Evolutionary conservation across 805 yeast species (phyloP), one percentile per base, ranked within the genome.

Genomic region (Isabelozyma rhagii): DNA sequence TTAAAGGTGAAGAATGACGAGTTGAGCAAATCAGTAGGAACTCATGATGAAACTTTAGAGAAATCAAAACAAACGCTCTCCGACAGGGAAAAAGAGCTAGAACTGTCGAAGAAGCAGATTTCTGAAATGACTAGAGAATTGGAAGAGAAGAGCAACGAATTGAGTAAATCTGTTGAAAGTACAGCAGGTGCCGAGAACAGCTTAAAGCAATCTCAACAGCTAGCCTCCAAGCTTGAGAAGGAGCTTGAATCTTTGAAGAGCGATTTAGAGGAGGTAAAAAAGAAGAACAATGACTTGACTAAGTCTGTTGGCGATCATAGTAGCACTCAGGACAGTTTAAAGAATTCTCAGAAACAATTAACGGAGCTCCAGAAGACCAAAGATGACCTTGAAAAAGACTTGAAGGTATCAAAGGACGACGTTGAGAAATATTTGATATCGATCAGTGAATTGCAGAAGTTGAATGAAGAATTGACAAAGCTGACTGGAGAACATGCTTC

Each of bases 1-100:
- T 54, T 58, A 0, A 61, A 31, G 4, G 36, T 4, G 1, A 31
- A 31, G 36, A 31, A 31, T 13, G n/a, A 13, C 5, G 36, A 31
- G n/a, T 31, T 31, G 36, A 31, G n/a, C 10, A 31, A 31, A 31
- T 31, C n/a, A 13, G 36, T 8, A 10, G 36, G 36, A 31, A 13
- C 10, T 4, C 36, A 31, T 31, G 36, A 9, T 31, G 36, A 10
- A 5, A 8, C 7, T 13, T 2, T 10, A 31, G 10, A 31, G 10
- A 13, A 13, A 31, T 31, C n/a, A 13, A 8, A 31, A 31, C 36
- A 31, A 21, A 21, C 2, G 25, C 25, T 21, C 2, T 21, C 25
- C 2, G 25, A 21, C 6, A 21, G 25, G 25, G 6, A 21, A 6
- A 21, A 2, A 6, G 6, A 21, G 25, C 25, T 21, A 21, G 25